Conservation (phyloP, 1,139 yeast genomes). For the Suhomyces bokatorum region DNA sequence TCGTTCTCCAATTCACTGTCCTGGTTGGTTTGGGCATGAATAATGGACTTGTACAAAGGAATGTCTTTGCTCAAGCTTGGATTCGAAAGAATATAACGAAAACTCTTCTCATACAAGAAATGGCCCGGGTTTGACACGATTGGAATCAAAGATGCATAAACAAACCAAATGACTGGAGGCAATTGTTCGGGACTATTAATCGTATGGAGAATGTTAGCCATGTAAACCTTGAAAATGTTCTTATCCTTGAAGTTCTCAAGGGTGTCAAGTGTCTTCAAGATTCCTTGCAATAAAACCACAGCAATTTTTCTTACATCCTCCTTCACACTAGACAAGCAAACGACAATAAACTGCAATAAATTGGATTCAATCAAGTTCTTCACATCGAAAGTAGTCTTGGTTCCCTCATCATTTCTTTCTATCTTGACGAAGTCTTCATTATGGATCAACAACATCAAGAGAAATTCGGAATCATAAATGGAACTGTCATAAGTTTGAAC, state of each 20-base stretch:
- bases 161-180: constrained; percentile 35
- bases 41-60: constrained; percentile 60
- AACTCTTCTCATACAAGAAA: constrained; percentile 66
- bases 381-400: constrained; percentile 41
- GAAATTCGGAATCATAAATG: constrained; percentile 61
- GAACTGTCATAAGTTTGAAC: constrained; percentile 24
- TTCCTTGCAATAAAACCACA: constrained; percentile 41
- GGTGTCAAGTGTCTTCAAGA: constrained; percentile 37
- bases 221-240: constrained; percentile 53
- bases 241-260: constrained; percentile 57
- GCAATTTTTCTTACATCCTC: constrained; percentile 24
- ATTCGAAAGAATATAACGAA: constrained; percentile 58
- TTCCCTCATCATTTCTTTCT: constrained; percentile 17
- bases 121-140: constrained; percentile 69
- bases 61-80: constrained; percentile 61
- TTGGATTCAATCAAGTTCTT: constrained; percentile 59
- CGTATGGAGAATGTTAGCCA: constrained; percentile 62
- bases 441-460: constrained; percentile 56
- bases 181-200: constrained; percentile 20
- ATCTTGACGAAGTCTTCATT: constrained; percentile 58
- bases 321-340: constrained; percentile 38
- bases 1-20: constrained; percentile 46
- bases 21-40: constrained; percentile 28
- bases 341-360: constrained; percentile 57
- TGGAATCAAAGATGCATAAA: constrained; percentile 54